phyloP scores from a whole-genome alignment of 2,329 filamentous ascomycete genomes.

The Microsporum ferrugineum region DNA sequence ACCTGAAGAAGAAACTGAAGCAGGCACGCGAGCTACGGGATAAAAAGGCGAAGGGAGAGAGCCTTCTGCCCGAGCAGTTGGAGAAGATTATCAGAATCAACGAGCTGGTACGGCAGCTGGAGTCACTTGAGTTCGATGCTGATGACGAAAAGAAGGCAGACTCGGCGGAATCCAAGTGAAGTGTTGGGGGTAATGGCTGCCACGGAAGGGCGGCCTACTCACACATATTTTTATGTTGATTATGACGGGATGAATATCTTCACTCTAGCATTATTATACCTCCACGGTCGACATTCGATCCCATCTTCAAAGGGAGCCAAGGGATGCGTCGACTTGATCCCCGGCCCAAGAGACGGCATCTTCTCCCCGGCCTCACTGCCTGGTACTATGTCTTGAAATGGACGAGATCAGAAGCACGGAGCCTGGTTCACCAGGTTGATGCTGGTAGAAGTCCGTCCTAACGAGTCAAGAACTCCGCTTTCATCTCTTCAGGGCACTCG shows the following conservation, averaged over 20 bases:
- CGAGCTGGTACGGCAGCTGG: slow-evolving; percentile 79
- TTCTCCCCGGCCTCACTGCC: background rate
- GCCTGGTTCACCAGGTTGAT: background rate
- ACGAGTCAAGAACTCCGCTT: background rate
- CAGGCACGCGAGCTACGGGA: slow-evolving; percentile 82
- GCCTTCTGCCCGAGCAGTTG: slow-evolving; percentile 82
- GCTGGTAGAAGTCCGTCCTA: background rate
- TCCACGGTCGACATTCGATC: background rate
- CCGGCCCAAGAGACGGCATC: background rate
- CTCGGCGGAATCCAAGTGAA: background rate
- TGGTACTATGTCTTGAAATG: background rate
- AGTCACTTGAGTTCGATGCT: slow-evolving; percentile 69
- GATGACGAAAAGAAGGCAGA: slow-evolving; percentile 54
- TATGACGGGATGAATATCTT: background rate
- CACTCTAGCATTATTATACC: background rate
- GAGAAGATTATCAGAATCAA: slow-evolving; percentile 97
- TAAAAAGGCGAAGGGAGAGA: slow-evolving; percentile 80
- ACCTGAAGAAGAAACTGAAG: slow-evolving; percentile 85
- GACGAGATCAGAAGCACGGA: background rate
- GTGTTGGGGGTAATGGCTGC: background rate
- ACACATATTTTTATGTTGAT: background rate
- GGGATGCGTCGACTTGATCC: background rate
- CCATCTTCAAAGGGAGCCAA: background rate
- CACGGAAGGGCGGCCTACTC: background rate
- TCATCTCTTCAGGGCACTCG: background rate